These are phyloP conservation scores for Canariomyces notabilis DNA, from an alignment of 2,329 filamentous ascomycete species.

Conservation along the genomic window DNA sequence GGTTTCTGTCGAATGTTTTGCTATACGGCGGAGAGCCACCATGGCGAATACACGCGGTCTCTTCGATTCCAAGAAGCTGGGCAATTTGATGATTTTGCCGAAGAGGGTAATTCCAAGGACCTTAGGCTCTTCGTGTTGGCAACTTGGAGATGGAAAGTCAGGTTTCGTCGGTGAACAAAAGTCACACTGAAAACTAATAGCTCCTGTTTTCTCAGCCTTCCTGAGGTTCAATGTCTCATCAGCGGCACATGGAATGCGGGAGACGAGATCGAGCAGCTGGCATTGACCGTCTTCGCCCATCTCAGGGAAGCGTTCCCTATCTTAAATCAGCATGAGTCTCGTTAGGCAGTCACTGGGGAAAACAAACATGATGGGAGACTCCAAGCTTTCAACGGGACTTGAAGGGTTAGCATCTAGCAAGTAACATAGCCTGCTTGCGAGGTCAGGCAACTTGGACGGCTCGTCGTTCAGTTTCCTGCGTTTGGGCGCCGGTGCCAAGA, in stretches of 20 bases:
- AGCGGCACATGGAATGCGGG: constrained; percentile 52
- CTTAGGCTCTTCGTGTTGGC: constrained; percentile 4
- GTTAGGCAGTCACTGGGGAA: not conserved
- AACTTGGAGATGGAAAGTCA: not conserved
- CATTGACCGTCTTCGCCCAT: constrained; percentile 24
- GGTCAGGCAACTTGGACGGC: constrained; percentile 1
- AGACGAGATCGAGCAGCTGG: constrained; percentile 40
- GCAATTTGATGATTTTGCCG: constrained; percentile 39
- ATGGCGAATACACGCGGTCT: constrained; percentile 65
- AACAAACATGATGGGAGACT: constrained; percentile 14
- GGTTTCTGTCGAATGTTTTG: constrained; percentile 58
- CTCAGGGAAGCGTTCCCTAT: constrained; percentile 15
- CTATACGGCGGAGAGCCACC: constrained; percentile 62
- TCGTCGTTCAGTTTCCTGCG: constrained; percentile 17
- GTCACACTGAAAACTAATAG: constrained; percentile 15
- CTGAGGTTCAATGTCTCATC: constrained; percentile 39
- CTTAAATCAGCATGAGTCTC: not conserved
- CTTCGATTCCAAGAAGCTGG: constrained; percentile 49
- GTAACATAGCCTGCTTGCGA: constrained; percentile 3
- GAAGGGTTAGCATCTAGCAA: constrained; percentile 2
- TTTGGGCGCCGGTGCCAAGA: constrained; percentile 12
- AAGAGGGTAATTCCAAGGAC: constrained; percentile 34
- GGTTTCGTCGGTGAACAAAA: constrained; percentile 16
- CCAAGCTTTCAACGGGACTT: constrained; percentile 11
- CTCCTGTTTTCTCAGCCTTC: not conserved